Evolutionary conservation across 2,329 filamentous ascomycete species (phyloP), one percentile per base, ranked within the genome.

Genomic region (Knufia fluminis): DNA sequence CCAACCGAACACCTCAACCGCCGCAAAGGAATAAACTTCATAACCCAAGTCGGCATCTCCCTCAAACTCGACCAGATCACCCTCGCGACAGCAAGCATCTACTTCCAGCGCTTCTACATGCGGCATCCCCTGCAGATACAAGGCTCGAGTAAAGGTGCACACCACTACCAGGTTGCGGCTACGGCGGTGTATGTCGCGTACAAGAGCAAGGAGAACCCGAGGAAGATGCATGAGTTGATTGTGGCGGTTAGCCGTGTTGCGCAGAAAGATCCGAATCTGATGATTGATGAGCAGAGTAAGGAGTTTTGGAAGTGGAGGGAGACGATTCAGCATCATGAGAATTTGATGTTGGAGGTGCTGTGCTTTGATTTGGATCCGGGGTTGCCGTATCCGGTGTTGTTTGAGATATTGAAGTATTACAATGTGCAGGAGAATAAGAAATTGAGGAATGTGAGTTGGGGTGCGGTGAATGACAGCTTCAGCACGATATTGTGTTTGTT

Each of bases 261-360:
- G 23, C 89, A 96, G 67, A 97, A 98, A 71, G 91, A 97, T 59
- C 76, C 87, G 1, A 86, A 88, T 60, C 78, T 96, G 52, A 74
- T 91, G 48, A 86, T 97, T 46, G 92, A 98, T 64, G 92, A 97
- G 68, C 90, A 97, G 66, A 94, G 86, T 58, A 97, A 96, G 63
- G 92, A 98, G 63, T 98, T 92, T 65, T 98, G 92, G 92, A 81
- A 86, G 61, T 98, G 92, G 92, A 80, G 89, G 53, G 92, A 98
- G 64, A 92, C 85, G 51, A 94, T 98, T 50, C 72, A 97, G 12
- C 83, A 85, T 57, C 88, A 94, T 62, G 92, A 98, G 68, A 92
- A 97, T 64, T 73, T 91, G 38, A 85, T 98, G 71, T 77, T 98
- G 14, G 92, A 97, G 66, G 81, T 82, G 40, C 74, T 98, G 16